Base-by-base conservation (phyloP, 2,329 filamentous ascomycete genomes). In the Aspergillus proliferans region DNA sequence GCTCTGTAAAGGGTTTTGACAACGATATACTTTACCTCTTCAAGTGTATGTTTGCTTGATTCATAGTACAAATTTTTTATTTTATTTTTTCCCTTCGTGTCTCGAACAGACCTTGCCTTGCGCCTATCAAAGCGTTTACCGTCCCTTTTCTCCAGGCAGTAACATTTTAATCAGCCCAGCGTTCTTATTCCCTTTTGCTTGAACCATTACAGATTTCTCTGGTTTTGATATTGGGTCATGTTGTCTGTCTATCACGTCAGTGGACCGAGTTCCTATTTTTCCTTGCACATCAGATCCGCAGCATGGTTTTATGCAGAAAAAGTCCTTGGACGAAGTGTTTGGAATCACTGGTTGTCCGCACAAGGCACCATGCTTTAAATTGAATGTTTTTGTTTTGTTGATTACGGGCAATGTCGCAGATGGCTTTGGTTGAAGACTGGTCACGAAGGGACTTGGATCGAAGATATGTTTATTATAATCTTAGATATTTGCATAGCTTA, bases 1-100 rank as follows among this genome's bases (percentile, higher is more conserved):
- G 74, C 74, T 50, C 63, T 77, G 58, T 77, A 66, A 61, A 55
- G 52, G 49, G 45, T 18, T 34, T 45, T 12, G 18, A 18, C 43
- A 47, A 34, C 46, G 24, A 15, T 51, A 47, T 51, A 47, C 51
- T 47, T 54, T 46, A 49, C 55, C 55, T 53, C 51, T 50, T 54
- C 52, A 51, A 49, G 55, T 47, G 55, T 57, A 59, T 60, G 57
- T 48, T 59, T 56, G 53, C 56, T 59, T 33, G 60, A 56, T 50
- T 58, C 59, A 61, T 52, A 53, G 34, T 50, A 50, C 43, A 47
- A 30, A 48, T 43, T 51, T 48, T 51, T 55, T 46, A 50, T 40
- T 47, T 50, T 53, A 45, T 52, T 28, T 28, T 40, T 54, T 48
- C 49, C 43, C 47, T 43, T 48, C 45, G 40, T 47, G 44, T 46